Percentiles rank a stretch among this genome's conserved stretches.
Evolutionary conservation across 164 flowering plant species (phyloP).

Genomic region (Saururus chinensis): DNA sequence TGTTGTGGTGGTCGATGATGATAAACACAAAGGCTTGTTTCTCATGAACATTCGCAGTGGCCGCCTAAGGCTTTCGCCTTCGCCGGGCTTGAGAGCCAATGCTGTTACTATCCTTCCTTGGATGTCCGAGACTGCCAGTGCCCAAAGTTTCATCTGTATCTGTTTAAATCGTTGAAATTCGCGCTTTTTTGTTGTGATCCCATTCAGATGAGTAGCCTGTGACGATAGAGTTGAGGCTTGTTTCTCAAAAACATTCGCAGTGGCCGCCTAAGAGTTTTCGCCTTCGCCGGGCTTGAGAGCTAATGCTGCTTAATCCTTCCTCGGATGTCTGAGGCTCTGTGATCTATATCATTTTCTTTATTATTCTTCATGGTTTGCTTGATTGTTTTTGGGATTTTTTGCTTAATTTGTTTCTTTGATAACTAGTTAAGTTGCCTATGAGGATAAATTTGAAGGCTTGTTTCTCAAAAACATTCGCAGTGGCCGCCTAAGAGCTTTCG

Average conservation of each 20-base stretch:
- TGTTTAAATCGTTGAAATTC: no score
- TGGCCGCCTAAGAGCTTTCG: slow-evolving; percentile 66
- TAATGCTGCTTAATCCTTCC: slow-evolving; percentile 37
- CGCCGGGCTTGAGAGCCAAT: slow-evolving; percentile 53
- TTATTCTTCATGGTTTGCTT: no score
- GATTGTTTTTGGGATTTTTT: no score
- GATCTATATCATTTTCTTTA: no score
- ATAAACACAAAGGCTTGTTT: not conserved
- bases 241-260: slow-evolving; percentile 47
- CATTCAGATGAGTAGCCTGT: no score
- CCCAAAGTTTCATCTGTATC: no score
- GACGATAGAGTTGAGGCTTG: no score
- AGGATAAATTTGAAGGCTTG: slow-evolving; percentile 3
- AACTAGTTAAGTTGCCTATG: not conserved
- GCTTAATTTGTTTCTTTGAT: no score
- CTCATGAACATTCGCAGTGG: slow-evolving; percentile 57
- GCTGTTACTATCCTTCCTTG: slow-evolving; percentile 46
- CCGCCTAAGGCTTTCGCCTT: slow-evolving; percentile 64
- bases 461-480: slow-evolving; percentile 48
- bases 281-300: slow-evolving; percentile 56
- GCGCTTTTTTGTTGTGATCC: no score
- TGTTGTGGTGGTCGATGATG: not conserved
- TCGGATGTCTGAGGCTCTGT: slow-evolving; percentile 10
- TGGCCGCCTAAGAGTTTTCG: slow-evolving; percentile 65
- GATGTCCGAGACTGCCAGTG: slow-evolving; percentile 6